Evolutionary conservation across 495 filamentous ascomycete genomes (phyloP), one percentile per base, ranked within the genome.

Genomic region (Penicillium samsonianum): DNA sequence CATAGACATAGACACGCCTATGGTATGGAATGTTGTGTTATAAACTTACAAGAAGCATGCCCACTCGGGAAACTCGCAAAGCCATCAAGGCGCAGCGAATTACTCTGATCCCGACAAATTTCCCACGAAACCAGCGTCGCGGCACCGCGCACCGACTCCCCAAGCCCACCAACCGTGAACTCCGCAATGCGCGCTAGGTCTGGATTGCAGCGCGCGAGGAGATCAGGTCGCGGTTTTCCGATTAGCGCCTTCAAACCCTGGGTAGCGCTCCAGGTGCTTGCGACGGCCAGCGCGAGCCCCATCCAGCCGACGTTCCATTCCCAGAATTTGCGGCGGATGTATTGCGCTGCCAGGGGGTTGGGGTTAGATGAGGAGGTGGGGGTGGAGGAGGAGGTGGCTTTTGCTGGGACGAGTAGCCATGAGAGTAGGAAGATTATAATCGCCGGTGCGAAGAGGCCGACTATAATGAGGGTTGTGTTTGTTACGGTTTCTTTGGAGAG

Each of bases 51-150:
- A 26, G 84, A 86, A n/a, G 85, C 70, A 72, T 90, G 87, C 0
- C 87, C 87, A 66, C 82, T 86, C 0, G 87, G 87, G 59, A 87
- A 90, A 56, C 81, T 85, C 6, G 80, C 61, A 62, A 90, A 90
- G 2, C 85, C 87, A 70, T 88, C 84, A 0, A 77, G 61, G 3
- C 80, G 65, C 38, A 81, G 62, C 17, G 57, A 47, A 9, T 63
- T 58, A 28, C 74, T 67, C 19, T 69, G 68, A 31, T 78, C 72
- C 31, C 62, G 72, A 67, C 85, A 88, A 37, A 87, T 86, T 40
- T 64, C 73, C 55, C 68, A 79, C 9, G 68, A 74, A 9, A 87
- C 81, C 19, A 87, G 61, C 14, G 72, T 71, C 59, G 79, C 78
- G 0, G 77, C 74, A 9, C 73, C 70, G 1, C 63, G 52, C 4